Base-by-base conservation (phyloP, 768 basidiomycete species). In the Amanita muscaria region DNA sequence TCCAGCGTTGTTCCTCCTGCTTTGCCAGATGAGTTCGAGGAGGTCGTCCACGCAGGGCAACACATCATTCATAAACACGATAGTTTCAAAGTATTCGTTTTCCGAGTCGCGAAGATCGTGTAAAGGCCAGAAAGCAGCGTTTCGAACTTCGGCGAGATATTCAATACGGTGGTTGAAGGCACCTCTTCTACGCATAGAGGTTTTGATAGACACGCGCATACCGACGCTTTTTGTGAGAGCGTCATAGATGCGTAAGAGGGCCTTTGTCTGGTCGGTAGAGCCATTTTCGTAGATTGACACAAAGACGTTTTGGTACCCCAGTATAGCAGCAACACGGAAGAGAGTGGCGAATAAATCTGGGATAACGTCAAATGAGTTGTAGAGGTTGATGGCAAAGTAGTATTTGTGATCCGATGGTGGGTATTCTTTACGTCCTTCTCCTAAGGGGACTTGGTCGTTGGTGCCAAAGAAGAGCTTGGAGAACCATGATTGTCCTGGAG, bases 21-120 rank as follows among this genome's bases (percentile, higher is more conserved):
- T 82, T 64, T 99, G 96, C 85, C 84, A 97, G 59, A 99, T 93
- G 58, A 99, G 80, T 67, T 99, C 96, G 56, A 99, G 80, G 46
- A 99, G 66, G 65, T 99, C 96, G 63, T 99, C 96, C 29, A 96
- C 80, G 64, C 96, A 99, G 16, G 96, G 96, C 8, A 99, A 71
- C 64, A 99, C 84, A 63, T 99, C 96, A 76, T 99, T 99, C 92
- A 98, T 98, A 74, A 99, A 99, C 49, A 98, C 70, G 67, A 99
- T 88, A 29, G 84, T 79, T 67, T 99, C 94, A 53, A 98, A 99
- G 54, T 88, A 83, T 65, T 98, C 94, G 59, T 86, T 86, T 59
- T 92, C 82, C 19, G 83, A 68, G 59, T 96, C 93, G 31, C 96
- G 75, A 29, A 96, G 75, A 57, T 98, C 96, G 65, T 94, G 87